A percentile compares a stretch with the other conserved stretches of the same genome.
Conservation (phyloP, 306 rosid genomes). For the Castanea sativa region DNA sequence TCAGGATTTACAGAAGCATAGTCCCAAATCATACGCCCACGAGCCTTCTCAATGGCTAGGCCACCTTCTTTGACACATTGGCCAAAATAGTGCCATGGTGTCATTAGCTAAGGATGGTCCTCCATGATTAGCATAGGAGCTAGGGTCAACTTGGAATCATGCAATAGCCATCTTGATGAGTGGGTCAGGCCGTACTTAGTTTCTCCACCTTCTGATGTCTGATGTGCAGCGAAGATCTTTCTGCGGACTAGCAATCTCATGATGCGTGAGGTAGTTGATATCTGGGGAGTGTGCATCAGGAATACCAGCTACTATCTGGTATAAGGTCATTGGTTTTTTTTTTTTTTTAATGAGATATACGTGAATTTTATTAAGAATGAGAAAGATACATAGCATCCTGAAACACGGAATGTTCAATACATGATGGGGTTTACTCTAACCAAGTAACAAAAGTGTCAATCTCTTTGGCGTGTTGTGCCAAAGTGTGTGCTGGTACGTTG, state of each 20-base stretch:
- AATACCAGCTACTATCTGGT: conserved; percentile 26
- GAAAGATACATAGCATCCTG: no score
- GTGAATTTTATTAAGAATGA: no score
- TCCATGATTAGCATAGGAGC: conserved; percentile 24
- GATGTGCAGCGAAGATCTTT: conserved; percentile 26
- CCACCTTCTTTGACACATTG: conserved; percentile 26
- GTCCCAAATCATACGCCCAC: conserved; percentile 35
- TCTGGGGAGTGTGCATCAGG: conserved; percentile 18
- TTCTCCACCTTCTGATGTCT: conserved; percentile 7
- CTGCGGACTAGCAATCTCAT: conserved; percentile 32
- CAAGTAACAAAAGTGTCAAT: no score
- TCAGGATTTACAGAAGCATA: conserved; percentile 15
- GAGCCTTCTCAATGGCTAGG: conserved; percentile 25
- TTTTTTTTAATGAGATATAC: no score
- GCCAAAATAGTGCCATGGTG: conserved; percentile 33
- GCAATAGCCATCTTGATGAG: conserved; percentile 32
- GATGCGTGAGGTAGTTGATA: conserved; percentile 35
- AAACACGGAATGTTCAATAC: no score
- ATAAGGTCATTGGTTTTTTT: background rate
- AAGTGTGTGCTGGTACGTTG: no score
- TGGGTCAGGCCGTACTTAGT: conserved; percentile 21
- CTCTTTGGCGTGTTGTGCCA: no score
- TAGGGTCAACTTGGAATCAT: conserved; percentile 13
- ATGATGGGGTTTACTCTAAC: no score
- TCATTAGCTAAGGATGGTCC: conserved; percentile 12